Base-by-base conservation (phyloP, 768 basidiomycete species). In the Hygrophorus russula region DNA sequence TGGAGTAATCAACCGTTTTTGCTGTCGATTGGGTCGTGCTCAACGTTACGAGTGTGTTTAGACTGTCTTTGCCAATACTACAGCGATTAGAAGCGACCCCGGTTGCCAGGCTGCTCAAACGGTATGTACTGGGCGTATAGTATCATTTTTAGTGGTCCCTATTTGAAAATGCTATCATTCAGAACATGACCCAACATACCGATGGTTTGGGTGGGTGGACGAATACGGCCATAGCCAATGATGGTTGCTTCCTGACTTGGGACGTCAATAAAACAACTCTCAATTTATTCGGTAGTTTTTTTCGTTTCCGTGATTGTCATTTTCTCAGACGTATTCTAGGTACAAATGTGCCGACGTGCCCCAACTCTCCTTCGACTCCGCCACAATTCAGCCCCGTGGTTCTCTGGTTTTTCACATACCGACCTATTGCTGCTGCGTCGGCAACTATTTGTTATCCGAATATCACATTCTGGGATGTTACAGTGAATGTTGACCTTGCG, bases 371-470 rank as follows among this genome's bases (percentile, higher is more conserved):
- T 19, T 5, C 44, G 14, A 46, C 54, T 7, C 58, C 61, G 2
- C 50, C 56, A 9, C 58, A 68, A 34, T 73, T 73, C 32, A 63
- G 57, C 12, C 74, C 76, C 0, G 63, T 73, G 13, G 60, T 74
- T 15, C 75, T 77, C 53, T 79, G 75, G 77, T 73, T 75, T 54
- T 76, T 76, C 56, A 62, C 61, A 36, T 69, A 63, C 53, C 46
- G 57, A n/a, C 67, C 71, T 12, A 37, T 50, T 19, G 53, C 67
- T 1, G 50, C 47, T 40, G 63, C 70, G 2, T 66, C 71, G 18
- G 69, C 70, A 5, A 68, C 70, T 5, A 60, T 73, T 39, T 78
- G 77, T 56, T 61, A 49, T 19, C 74, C 75, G 0, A 45, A 53
- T 2, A 62, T 76, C 30, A 51, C 66, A 1, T 54, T 74, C 5